Evolutionary conservation across 805 yeast species (phyloP).

Genomic region (Cyberlindnera maritima): DNA sequence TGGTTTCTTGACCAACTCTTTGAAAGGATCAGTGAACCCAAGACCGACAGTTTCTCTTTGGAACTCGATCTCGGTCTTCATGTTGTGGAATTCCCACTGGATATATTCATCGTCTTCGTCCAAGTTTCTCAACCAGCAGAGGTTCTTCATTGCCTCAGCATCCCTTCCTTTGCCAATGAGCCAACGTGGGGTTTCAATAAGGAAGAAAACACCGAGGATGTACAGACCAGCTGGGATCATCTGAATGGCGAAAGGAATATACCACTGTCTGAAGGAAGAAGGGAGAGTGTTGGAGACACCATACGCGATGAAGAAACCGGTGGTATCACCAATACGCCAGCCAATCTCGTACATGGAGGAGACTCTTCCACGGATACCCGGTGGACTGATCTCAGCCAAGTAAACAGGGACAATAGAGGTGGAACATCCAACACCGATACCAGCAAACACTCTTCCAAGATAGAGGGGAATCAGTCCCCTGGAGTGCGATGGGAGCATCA

Average conservation of each 20-base stretch:
- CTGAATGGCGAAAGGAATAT: conserved; percentile 46
- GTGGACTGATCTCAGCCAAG: conserved; percentile 43
- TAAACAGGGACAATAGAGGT: conserved; percentile 49
- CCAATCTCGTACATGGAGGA: conserved; percentile 12
- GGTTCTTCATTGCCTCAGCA: conserved; percentile 34
- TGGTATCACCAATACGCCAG: conserved; percentile 14
- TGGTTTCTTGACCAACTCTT: conserved; percentile 31
- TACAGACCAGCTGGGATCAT: conserved; percentile 43
- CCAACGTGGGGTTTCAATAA: conserved; percentile 48
- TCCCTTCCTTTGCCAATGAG: conserved; percentile 35
- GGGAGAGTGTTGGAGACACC: conserved; percentile 9
- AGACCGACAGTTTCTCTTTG: conserved; percentile 30
- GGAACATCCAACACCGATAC: conserved; percentile 52
- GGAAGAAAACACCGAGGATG: conserved; percentile 36
- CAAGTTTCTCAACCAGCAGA: conserved; percentile 39
- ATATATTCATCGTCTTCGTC: conserved; percentile 38
- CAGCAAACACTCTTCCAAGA: conserved; percentile 46
- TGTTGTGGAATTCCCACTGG: conserved; percentile 37
- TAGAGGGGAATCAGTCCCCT: conserved; percentile 45
- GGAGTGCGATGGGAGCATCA: conserved; percentile 31
- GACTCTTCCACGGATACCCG: conserved; percentile 42
- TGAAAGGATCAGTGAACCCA: conserved; percentile 41
- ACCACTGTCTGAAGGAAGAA: conserved; percentile 37
- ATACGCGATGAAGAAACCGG: conserved; percentile 11
- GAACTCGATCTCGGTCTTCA: conserved; percentile 26